Conservation (phyloP, 768 basidiomycete genomes). For the Ramaria rubella region DNA sequence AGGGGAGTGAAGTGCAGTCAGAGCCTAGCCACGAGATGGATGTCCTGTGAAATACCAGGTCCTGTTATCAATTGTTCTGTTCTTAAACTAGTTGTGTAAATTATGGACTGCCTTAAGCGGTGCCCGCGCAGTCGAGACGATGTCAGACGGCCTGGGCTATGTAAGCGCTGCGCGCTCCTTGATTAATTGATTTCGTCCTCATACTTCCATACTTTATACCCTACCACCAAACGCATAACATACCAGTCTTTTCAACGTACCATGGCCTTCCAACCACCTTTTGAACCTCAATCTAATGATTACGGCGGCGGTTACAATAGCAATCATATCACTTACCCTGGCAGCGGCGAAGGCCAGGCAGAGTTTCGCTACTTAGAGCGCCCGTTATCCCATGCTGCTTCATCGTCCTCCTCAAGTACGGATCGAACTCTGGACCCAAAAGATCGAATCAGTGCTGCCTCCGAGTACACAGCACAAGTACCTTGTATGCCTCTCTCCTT, state of each 20-base stretch:
- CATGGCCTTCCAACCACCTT: not conserved
- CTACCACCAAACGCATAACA: not conserved
- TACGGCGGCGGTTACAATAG: not conserved
- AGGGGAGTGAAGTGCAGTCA: not conserved
- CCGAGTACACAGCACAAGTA: too few relatives aligned
- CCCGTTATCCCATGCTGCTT: too few relatives aligned
- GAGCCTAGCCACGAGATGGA: constrained; percentile 16
- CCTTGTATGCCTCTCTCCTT: not conserved
- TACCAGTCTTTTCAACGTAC: not conserved
- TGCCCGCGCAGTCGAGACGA: not conserved
- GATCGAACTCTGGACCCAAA: too few relatives aligned
- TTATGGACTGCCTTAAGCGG: not conserved
- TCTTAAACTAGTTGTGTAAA: constrained; percentile 1
- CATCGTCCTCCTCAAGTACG: too few relatives aligned
- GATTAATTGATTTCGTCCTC: not conserved
- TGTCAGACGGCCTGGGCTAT: too few relatives aligned
- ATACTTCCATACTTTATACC: not conserved
- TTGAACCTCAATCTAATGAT: not conserved
- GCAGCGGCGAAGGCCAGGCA: too few relatives aligned
- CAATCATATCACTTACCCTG: not conserved
- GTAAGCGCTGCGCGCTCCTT: too few relatives aligned
- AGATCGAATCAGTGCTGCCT: too few relatives aligned
- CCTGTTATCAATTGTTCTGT: not conserved
- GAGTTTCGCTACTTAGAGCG: too few relatives aligned
- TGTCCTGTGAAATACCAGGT: not conserved